Conservation (phyloP, 345 rosid genomes). For the Trapa incisa region DNA sequence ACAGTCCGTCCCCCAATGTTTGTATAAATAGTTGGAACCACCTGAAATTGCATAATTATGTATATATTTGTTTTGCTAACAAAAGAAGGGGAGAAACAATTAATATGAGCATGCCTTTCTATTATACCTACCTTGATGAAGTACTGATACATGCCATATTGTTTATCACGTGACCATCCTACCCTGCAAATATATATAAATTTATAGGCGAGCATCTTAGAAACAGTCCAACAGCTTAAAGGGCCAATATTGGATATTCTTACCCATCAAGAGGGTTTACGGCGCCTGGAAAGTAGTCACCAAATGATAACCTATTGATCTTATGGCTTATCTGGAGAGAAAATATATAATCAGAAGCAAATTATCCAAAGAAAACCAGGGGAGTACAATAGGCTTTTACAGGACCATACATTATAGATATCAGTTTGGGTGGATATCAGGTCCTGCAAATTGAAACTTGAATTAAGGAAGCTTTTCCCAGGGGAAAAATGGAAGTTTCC, state of each 20-base stretch:
- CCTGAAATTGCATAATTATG: conserved; percentile 30
- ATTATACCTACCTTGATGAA: conserved; percentile 53
- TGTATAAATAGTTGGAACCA: conserved; percentile 75
- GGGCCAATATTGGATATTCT: conserved; percentile 1
- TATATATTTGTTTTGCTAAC: no score
- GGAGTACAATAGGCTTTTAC: conserved; percentile 1
- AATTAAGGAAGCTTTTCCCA: conserved; percentile 70
- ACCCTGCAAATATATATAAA: conserved; percentile 28
- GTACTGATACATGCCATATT: conserved; percentile 51
- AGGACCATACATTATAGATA: conserved; percentile 51
- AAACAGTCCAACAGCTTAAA: background rate
- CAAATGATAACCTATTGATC: conserved; percentile 59
- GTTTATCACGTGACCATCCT: conserved; percentile 38
- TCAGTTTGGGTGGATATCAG: conserved; percentile 55
- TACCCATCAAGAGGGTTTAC: conserved; percentile 91
- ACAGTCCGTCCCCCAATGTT: conserved; percentile 45
- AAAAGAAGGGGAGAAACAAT: background rate
- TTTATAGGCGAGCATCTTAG: background rate
- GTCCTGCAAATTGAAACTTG: conserved; percentile 55
- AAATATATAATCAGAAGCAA: background rate
- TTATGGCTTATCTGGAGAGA: conserved; percentile 60
- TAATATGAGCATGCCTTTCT: background rate
- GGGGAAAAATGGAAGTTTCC: conserved; percentile 78
- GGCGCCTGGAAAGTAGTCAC: conserved; percentile 72
- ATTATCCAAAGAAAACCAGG: background rate